Conservation (phyloP, 345 rosid genomes). For the Dipteronia dyeriana region DNA sequence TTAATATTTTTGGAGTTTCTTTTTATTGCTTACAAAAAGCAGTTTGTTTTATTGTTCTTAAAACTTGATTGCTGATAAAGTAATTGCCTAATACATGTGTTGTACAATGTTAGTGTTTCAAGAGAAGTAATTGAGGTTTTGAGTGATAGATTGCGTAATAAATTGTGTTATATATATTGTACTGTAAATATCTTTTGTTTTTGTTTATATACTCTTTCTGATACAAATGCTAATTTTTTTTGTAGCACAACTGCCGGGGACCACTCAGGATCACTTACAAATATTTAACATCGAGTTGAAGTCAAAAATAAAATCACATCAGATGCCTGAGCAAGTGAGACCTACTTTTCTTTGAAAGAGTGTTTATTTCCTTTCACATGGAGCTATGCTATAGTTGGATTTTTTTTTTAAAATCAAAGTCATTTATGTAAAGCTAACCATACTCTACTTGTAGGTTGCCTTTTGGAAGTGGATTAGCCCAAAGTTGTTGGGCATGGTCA, state of each 20-base stretch:
- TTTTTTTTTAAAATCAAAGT: not conserved
- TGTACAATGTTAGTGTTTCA: not conserved
- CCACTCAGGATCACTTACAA: constrained; percentile 95
- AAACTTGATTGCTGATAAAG: not conserved
- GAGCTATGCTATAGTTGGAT: not conserved
- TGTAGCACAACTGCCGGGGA: constrained; percentile 95
- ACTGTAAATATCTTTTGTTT: not conserved
- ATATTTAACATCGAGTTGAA: constrained; percentile 98
- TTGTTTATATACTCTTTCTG: constrained; percentile 4
- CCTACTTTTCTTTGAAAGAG: not conserved
- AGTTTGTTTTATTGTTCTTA: not conserved
- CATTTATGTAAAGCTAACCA: constrained; percentile 3
- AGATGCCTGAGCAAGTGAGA: constrained; percentile 96
- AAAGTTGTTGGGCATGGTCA: constrained; percentile 92
- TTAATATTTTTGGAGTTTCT: not conserved
- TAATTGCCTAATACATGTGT: not conserved
- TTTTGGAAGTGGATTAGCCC: constrained; percentile 99
- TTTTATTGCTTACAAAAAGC: not conserved
- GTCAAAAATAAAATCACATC: constrained; percentile 89
- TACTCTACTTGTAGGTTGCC: constrained; percentile 55
- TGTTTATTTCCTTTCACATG: not conserved
- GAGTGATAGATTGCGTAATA: too few relatives aligned
- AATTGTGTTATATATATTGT: not conserved
- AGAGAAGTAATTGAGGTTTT: not conserved
- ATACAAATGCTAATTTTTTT: constrained; percentile 18